Conservation (phyloP, 768 basidiomycete species). For the Trametes cingulata region DNA sequence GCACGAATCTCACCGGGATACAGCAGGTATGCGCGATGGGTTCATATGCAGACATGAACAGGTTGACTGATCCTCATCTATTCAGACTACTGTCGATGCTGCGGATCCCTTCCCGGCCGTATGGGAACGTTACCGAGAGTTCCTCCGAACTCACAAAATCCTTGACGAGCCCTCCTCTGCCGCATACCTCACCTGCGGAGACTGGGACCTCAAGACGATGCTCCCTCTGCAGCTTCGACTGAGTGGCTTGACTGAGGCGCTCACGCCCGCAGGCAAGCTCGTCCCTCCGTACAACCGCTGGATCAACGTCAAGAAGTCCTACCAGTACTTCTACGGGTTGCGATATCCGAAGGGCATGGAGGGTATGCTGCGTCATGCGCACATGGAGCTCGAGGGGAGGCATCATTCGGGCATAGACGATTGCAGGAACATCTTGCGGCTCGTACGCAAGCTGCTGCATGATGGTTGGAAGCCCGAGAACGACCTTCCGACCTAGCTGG, state of each 20-base stretch:
- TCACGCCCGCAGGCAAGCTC: slow-evolving; percentile 13
- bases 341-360: slow-evolving; percentile 27
- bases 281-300: slow-evolving; percentile 26
- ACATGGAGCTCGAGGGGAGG: slow-evolving; percentile 29
- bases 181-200: slow-evolving; percentile 32
- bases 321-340: slow-evolving; percentile 18
- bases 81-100: slow-evolving; percentile 28
- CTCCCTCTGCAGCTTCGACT: slow-evolving; percentile 31
- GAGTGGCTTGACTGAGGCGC: slow-evolving; percentile 17
- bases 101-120: slow-evolving; percentile 29
- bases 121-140: slow-evolving; percentile 31
- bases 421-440: slow-evolving; percentile 33
- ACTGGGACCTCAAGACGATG: slow-evolving; percentile 35
- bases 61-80: background rate
- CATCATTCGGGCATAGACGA: slow-evolving; percentile 36
- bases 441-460: slow-evolving; percentile 26
- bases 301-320: slow-evolving; percentile 33
- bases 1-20: slow-evolving; percentile 32
- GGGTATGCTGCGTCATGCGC: slow-evolving; percentile 27
- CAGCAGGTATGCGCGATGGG: slow-evolving; percentile 24
- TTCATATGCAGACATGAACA: background rate
- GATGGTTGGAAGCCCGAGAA: slow-evolving; percentile 30
- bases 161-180: slow-evolving; percentile 18
- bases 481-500: background rate
- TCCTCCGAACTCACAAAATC: slow-evolving; percentile 21